These are phyloP conservation scores for Metschnikowia lochheadii DNA, from an alignment of 805 yeast genomes.

Conservation along the genomic window DNA sequence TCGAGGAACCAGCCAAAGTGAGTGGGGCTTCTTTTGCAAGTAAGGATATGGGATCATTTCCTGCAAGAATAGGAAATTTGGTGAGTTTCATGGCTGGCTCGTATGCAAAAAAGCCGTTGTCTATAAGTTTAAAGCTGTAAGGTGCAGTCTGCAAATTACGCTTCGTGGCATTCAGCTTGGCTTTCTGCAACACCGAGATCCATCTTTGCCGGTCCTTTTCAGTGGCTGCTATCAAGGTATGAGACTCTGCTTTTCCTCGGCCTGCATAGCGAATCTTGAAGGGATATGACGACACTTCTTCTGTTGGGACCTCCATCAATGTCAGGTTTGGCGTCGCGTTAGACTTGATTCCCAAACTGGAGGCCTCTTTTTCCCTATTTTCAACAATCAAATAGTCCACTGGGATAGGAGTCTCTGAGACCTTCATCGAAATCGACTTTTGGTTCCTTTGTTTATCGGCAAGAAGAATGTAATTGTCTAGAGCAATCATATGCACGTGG, in stretches of 20 bases:
- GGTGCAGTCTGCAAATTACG: slow-evolving; percentile 44
- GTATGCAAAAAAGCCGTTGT: slow-evolving; percentile 62
- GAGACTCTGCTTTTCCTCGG: slow-evolving; percentile 50
- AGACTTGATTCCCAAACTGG: not conserved
- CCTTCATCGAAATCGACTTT: slow-evolving; percentile 28
- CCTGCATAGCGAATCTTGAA: slow-evolving; percentile 57
- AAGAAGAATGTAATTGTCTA: slow-evolving; percentile 68
- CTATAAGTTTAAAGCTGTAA: slow-evolving; percentile 47
- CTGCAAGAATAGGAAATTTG: slow-evolving; percentile 50
- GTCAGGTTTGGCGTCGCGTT: not conserved
- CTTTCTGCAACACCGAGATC: slow-evolving; percentile 48
- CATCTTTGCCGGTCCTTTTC: slow-evolving; percentile 54
- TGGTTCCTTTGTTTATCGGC: slow-evolving; percentile 52
- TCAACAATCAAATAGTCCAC: slow-evolving; percentile 54
- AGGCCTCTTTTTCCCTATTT: slow-evolving; percentile 20
- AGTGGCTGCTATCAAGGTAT: slow-evolving; percentile 46
- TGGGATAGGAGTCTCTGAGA: slow-evolving; percentile 48
- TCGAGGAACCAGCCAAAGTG: not conserved
- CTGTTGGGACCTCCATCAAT: slow-evolving; percentile 7
- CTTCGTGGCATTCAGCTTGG: slow-evolving; percentile 37
- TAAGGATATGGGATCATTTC: slow-evolving; percentile 48
- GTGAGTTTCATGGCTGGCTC: slow-evolving; percentile 48
- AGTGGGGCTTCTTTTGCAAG: not conserved
- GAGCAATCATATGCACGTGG: slow-evolving; percentile 48
- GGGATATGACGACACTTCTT: slow-evolving; percentile 33